Conservation (phyloP, 768 basidiomycete genomes). For the Lactarius indigo region DNA sequence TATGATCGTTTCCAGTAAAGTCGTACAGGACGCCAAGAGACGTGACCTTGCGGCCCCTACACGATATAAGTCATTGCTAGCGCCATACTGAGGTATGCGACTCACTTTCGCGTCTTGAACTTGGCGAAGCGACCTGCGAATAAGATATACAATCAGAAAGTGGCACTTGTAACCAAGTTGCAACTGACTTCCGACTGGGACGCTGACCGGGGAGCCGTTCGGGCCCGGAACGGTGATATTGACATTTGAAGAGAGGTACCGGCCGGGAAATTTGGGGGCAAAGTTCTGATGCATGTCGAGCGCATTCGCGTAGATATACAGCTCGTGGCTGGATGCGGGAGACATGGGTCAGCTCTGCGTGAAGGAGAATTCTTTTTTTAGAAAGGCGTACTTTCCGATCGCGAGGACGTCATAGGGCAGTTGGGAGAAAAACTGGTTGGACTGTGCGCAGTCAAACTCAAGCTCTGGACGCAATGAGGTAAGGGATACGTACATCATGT, state of each 20-base stretch:
- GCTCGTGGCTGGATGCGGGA: constrained; percentile 57
- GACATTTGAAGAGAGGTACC: constrained; percentile 81
- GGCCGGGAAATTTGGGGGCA: constrained; percentile 58
- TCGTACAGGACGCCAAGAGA: constrained; percentile 77
- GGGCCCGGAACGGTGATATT: constrained; percentile 69
- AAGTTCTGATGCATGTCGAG: constrained; percentile 74
- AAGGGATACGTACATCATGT: constrained; percentile 51
- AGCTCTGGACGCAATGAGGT: not conserved
- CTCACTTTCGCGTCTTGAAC: constrained; percentile 71
- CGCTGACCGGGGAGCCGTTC: constrained; percentile 35
- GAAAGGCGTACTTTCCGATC: constrained; percentile 69
- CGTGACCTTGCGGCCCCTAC: constrained; percentile 66
- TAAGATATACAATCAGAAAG: not conserved
- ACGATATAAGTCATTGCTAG: not conserved
- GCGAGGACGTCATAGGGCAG: constrained; percentile 80
- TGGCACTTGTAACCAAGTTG: not conserved
- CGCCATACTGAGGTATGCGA: not conserved
- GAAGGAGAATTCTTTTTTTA: not conserved
- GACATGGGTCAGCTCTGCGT: not conserved
- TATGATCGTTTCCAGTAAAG: constrained; percentile 66
- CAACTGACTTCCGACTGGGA: constrained; percentile 44
- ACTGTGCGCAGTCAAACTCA: constrained; percentile 35
- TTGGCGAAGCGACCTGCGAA: constrained; percentile 59
- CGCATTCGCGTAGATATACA: constrained; percentile 67
- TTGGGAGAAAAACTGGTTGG: constrained; percentile 69